These are phyloP conservation scores for Blastobotrys attinorum DNA, from an alignment of 805 yeast genomes.

Conservation along the genomic window DNA sequence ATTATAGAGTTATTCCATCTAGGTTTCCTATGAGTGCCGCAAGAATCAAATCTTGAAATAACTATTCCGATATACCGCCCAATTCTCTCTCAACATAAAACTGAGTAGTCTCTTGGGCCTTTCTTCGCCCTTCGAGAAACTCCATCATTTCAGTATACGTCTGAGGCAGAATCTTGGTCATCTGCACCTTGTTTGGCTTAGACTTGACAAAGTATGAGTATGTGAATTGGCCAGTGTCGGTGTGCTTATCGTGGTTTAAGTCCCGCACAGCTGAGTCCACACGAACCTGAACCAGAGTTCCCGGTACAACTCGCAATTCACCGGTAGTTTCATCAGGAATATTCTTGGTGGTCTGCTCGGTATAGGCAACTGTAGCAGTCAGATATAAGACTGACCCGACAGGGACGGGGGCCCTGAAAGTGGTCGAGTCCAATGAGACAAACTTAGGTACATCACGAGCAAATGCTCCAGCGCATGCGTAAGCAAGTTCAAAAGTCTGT, in stretches of 20 bases:
- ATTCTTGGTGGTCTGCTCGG: conserved; percentile 58
- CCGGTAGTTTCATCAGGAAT: conserved; percentile 10
- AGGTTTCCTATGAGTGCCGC: too few relatives aligned
- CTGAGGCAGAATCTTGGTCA: conserved; percentile 73
- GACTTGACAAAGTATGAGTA: conserved; percentile 69
- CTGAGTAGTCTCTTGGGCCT: conserved; percentile 74
- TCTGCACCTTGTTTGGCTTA: conserved; percentile 34
- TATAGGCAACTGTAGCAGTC: conserved; percentile 77
- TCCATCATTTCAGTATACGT: conserved; percentile 89
- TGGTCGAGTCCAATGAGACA: conserved; percentile 81
- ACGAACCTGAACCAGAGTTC: conserved; percentile 82
- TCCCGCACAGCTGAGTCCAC: conserved; percentile 75
- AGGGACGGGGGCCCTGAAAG: conserved; percentile 91
- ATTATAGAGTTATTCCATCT: not conserved
- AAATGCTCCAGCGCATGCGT: conserved; percentile 86
- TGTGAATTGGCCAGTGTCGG: conserved; percentile 79
- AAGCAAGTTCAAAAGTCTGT: conserved; percentile 89
- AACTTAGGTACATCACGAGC: conserved; percentile 81
- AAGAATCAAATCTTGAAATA: too few relatives aligned
- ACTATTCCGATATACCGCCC: conserved; percentile 4
- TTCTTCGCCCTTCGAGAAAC: conserved; percentile 82
- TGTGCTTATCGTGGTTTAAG: conserved; percentile 50
- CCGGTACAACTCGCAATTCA: conserved; percentile 27
- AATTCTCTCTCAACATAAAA: conserved; percentile 44
- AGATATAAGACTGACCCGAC: conserved; percentile 84